Base-by-base conservation (phyloP, 345 rosid species). In the Reutealis trisperma region DNA sequence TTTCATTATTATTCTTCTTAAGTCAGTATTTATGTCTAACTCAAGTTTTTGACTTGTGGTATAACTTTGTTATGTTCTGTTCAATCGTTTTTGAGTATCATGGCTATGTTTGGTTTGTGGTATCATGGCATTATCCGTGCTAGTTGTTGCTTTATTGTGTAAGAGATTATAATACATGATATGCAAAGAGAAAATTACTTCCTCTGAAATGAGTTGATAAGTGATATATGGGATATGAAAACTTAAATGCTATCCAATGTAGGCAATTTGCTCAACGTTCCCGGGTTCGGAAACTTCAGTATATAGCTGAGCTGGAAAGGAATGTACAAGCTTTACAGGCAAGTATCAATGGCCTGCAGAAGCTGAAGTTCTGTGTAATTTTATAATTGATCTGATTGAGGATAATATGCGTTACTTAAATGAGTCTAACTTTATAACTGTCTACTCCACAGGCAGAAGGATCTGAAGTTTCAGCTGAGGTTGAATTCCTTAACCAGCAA, bases 241-340 rank as follows among this genome's bases (percentile, higher is more conserved):
- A 58, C 34, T 70, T 79, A 62, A 74, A 62, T 81, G 24, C 30
- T 79, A 34, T 77, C 61, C 57, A 25, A 11, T 83, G 80, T 84
- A 96, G 99, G 91, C 99, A 94, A 92, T 96, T 94, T 67, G 99
- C 99, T 77, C 99, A 96, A 75, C 93, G 99, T 49, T 96, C 99
- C 66, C 84, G 99, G 76, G 98, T 94, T 32, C 92, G 99, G 32
- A 96, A 96, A 84, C 98, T 96, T 78, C 99, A 96, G 86, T 94
- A 94, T 85, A 96, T 96, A 83, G 94, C 99, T 85, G 99, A 96
- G 86, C 84, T 94, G 84, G 99, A 96, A 90, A 90, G 94, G 73
- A 92, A 90, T 84, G 99, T 96, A 47, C 98, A 96, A 85, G 88
- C 91, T 84, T 92, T 96, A 81, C 97, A 96, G 94, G 99, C 84